A percentile compares a stretch with the other conserved stretches of the same genome.
Conservation (phyloP, 495 filamentous ascomycete genomes). For the Penicillium manginii region DNA sequence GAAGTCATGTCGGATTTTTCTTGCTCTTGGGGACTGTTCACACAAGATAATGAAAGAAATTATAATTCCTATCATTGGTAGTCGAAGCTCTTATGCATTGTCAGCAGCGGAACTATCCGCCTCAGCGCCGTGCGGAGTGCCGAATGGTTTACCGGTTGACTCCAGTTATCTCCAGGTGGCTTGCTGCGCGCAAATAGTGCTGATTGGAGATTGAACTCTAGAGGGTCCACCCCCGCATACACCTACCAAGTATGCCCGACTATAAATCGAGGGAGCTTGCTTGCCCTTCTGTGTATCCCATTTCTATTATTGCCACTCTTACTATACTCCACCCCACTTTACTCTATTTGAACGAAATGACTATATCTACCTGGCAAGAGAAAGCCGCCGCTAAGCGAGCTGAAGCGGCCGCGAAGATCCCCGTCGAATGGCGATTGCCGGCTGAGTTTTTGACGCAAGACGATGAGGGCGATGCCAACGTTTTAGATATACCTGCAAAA, state of each 20-base stretch:
- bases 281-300: background rate
- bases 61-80: background rate
- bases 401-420: conserved; percentile 15
- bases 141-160: background rate
- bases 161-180: background rate
- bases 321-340: too few species aligned
- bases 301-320: background rate
- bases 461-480: background rate
- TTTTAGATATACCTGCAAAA: background rate
- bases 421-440: conserved; percentile 10
- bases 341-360: too few species aligned
- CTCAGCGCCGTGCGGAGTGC: background rate
- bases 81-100: background rate
- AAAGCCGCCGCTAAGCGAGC: conserved; percentile 15
- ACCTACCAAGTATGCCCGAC: conserved; percentile 2
- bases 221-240: background rate
- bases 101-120: background rate
- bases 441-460: conserved; percentile 3
- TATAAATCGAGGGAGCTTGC: background rate
- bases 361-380: conserved; percentile 11
- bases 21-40: background rate
- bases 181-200: conserved; percentile 1
- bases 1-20: background rate
- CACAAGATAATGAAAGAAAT: background rate
- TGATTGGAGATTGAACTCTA: background rate